Percentiles rank a stretch among this genome's conserved stretches.
Evolutionary conservation across 192 early-diverging fungal species (phyloP).

Genomic region (Coemansia sp.): DNA sequence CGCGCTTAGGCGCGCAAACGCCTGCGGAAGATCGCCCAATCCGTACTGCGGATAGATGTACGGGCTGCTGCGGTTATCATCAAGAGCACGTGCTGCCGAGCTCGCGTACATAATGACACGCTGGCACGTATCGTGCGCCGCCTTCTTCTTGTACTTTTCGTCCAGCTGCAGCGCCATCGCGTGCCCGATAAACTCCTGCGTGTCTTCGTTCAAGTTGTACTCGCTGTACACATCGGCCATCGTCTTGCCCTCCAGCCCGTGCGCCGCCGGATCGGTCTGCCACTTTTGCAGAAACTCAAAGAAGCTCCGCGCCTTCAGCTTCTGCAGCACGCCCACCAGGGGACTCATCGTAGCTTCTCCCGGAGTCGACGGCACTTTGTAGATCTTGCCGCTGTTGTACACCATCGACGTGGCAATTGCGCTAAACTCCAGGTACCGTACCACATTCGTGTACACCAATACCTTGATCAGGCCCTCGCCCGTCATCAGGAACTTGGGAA

Average conservation of each 20-base stretch:
- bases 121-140: constrained; percentile 85
- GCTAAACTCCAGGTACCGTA: constrained; percentile 97
- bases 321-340: constrained; percentile 93
- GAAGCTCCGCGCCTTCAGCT: constrained; percentile 89
- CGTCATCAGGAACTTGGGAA: constrained; percentile 99
- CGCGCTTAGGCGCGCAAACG: constrained; percentile 94
- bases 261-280: constrained; percentile 69
- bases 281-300: constrained; percentile 95
- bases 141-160: constrained; percentile 68
- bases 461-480: constrained; percentile 97
- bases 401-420: constrained; percentile 93
- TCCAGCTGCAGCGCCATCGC: constrained; percentile 94
- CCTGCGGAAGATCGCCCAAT: constrained; percentile 96
- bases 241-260: constrained; percentile 67
- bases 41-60: constrained; percentile 99
- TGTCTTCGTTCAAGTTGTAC: constrained; percentile 89
- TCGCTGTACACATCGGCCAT: constrained; percentile 87
- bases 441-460: constrained; percentile 96
- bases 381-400: constrained; percentile 83
- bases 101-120: constrained; percentile 89
- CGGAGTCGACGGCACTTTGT: constrained; percentile 92
- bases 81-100: constrained; percentile 71
- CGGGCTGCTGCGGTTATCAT: constrained; percentile 83
- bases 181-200: constrained; percentile 98
- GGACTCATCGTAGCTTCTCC: constrained; percentile 80